Evolutionary conservation across 1,284 basidiomycete genomes (phyloP).

Genomic region (Gymnopus androsaceus): DNA sequence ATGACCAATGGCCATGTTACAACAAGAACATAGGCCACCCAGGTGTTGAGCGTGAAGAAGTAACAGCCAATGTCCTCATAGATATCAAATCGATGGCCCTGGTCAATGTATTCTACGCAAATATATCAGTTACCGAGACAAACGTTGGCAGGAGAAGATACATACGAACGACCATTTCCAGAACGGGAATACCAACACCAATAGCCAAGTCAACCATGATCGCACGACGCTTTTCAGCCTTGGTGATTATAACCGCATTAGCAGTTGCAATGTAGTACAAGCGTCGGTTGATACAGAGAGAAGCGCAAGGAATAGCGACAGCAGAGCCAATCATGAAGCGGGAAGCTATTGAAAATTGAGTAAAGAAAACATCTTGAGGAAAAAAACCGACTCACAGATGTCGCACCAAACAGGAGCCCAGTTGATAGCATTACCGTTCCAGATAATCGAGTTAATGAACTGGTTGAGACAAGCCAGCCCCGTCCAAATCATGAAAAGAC

Average conservation of each 20-base stretch:
- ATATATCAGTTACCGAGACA: too few species aligned
- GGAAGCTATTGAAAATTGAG: constrained; percentile 28
- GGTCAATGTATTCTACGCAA: constrained; percentile 49
- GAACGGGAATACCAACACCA: constrained; percentile 33
- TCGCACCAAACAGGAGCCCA: constrained; percentile 74
- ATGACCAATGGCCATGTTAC: constrained; percentile 44
- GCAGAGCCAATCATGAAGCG: constrained; percentile 34
- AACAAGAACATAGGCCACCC: constrained; percentile 42
- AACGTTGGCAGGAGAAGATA: background rate
- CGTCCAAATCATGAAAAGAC: constrained; percentile 67
- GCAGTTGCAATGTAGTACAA: constrained; percentile 44
- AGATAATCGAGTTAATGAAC: constrained; percentile 67
- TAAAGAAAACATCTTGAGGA: background rate
- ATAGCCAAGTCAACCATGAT: constrained; percentile 35
- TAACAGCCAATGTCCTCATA: constrained; percentile 59
- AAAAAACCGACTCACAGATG: constrained; percentile 51
- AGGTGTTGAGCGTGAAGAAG: constrained; percentile 45
- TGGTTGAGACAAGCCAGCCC: constrained; percentile 54
- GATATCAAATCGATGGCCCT: constrained; percentile 60
- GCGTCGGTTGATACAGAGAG: constrained; percentile 48
- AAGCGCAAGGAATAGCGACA: constrained; percentile 42
- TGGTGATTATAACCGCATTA: constrained; percentile 22
- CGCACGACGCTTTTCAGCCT: constrained; percentile 28
- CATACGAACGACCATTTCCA: constrained; percentile 34
- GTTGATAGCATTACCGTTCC: constrained; percentile 60